Evolutionary conservation across 352 stramenopile genomes (phyloP).

Genomic region (Pythium aristosporum): DNA sequence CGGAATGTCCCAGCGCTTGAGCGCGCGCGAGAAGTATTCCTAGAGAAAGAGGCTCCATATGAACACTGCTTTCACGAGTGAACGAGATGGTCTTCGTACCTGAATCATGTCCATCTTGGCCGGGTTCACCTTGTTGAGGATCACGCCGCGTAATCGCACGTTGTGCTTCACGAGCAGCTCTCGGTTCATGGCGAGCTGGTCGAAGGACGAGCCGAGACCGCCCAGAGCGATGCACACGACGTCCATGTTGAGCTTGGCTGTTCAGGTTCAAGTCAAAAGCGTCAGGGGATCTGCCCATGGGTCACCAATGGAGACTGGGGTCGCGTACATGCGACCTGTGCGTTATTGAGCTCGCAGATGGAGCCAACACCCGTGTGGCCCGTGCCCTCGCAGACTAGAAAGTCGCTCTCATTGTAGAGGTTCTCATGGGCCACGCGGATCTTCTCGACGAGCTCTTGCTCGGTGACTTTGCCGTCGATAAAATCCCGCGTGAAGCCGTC

Average conservation of each 20-base stretch:
- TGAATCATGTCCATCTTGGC: conserved; percentile 91
- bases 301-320: background rate
- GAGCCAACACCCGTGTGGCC: conserved; percentile 90
- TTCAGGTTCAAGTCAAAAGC: background rate
- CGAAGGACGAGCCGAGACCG: conserved; percentile 81
- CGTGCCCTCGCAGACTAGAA: conserved; percentile 95
- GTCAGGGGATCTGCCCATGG: background rate
- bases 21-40: conserved; percentile 87
- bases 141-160: conserved; percentile 73
- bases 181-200: conserved; percentile 84
- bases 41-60: conserved; percentile 15
- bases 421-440: conserved; percentile 84
- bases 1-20: conserved; percentile 89
- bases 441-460: conserved; percentile 67
- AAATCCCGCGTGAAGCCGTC: conserved; percentile 96
- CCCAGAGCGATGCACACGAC: conserved; percentile 78
- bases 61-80: no score
- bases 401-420: conserved; percentile 85
- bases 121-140: conserved; percentile 89
- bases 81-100: conserved; percentile 28
- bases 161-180: conserved; percentile 81
- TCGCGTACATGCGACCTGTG: conserved; percentile 73
- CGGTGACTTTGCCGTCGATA: conserved; percentile 94
- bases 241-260: conserved; percentile 79
- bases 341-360: conserved; percentile 91